phyloP scores from a whole-genome alignment of 148 eudicot genomes.

The Camellia sinensis region DNA sequence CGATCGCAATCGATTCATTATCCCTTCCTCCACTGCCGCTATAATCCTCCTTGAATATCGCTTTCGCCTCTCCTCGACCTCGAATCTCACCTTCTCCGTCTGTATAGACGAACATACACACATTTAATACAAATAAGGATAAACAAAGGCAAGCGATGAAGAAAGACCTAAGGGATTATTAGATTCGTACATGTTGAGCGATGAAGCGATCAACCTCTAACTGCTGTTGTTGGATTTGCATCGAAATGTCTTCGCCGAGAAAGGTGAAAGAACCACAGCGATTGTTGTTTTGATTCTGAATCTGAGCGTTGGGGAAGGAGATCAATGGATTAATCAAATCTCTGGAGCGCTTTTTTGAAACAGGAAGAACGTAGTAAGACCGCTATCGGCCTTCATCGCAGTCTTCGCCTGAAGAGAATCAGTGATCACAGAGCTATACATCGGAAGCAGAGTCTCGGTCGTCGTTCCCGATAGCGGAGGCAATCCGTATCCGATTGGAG shows the following conservation, averaged over 20 bases:
- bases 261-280: conserved; percentile 30
- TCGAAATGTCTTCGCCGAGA: conserved; percentile 65
- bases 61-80: conserved; percentile 51
- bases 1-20: conserved; percentile 42
- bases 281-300: conserved; percentile 5
- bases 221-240: conserved; percentile 61
- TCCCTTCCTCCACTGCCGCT: conserved; percentile 43
- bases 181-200: conserved; percentile 55
- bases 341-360: conserved; percentile 50
- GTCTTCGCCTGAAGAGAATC: conserved; percentile 23
- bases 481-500: conserved; percentile 22
- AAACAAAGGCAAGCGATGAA: not conserved
- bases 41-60: conserved; percentile 39
- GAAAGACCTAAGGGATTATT: not conserved
- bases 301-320: conserved; percentile 10
- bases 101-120: conserved; percentile 16
- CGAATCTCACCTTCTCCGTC: conserved; percentile 60
- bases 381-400: conserved; percentile 55
- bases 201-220: conserved; percentile 59
- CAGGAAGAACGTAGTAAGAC: conserved; percentile 45
- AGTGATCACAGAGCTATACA: conserved; percentile 23
- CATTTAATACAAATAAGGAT: not conserved
- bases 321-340: conserved; percentile 28
- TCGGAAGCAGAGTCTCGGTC: conserved; percentile 29
- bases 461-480: conserved; percentile 35